Conservation (phyloP, 108 stramenopile genomes). For the Discostella stelligeroides region DNA sequence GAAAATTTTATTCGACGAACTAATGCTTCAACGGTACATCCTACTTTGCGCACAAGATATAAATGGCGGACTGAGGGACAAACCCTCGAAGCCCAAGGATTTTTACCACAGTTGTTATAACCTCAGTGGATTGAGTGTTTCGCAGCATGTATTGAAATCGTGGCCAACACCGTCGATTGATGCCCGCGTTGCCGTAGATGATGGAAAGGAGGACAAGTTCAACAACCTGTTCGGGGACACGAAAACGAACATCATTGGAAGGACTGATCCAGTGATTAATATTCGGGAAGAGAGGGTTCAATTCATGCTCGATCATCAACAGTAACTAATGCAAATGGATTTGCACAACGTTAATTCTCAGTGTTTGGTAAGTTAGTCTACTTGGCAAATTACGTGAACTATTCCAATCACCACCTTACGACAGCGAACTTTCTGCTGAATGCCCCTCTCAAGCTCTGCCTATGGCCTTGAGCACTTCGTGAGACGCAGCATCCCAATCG, state of each 20-base stretch:
- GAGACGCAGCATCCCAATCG: no score
- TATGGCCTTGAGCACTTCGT: no score
- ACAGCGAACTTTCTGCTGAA: no score
- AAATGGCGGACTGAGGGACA: conserved; percentile 96
- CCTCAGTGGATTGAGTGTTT: conserved; percentile 88
- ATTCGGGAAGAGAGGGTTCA: conserved; percentile 41
- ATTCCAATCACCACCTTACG: no score
- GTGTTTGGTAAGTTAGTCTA: no score
- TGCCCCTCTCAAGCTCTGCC: no score
- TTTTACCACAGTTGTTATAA: conserved; percentile 99
- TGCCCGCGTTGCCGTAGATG: neutral
- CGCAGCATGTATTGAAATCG: conserved; percentile 68
- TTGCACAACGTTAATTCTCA: no score
- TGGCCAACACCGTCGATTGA: conserved; percentile 13
- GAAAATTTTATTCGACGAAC: conserved; percentile 59
- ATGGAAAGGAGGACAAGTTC: neutral
- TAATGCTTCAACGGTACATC: conserved; percentile 93
- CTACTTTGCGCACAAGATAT: conserved; percentile 95
- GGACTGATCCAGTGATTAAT: conserved; percentile 47
- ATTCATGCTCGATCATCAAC: no score
- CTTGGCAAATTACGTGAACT: no score
- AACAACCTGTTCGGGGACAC: conserved; percentile 41
- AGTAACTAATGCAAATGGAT: no score
- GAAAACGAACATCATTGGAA: conserved; percentile 31
- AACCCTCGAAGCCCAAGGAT: conserved; percentile 89